Percentiles rank a stretch among this genome's conserved stretches.
These are phyloP conservation scores for Penicillium pancosmium DNA, from an alignment of 495 filamentous ascomycete species.

Conservation along the genomic window DNA sequence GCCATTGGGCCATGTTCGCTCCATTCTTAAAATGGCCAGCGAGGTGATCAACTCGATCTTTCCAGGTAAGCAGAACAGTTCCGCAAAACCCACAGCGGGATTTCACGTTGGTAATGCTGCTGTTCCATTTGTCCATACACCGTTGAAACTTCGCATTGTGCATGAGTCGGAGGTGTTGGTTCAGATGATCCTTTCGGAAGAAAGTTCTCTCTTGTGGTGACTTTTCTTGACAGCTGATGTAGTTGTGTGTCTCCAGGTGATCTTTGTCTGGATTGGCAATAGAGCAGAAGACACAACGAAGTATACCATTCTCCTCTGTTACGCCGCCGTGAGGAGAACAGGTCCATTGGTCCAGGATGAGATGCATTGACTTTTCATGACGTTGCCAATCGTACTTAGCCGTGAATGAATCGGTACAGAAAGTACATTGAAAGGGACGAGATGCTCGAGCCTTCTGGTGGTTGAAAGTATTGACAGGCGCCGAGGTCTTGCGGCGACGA, in stretches of 20 bases:
- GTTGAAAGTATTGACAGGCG: slow-evolving; percentile 46
- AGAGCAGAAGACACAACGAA: slow-evolving; percentile 74
- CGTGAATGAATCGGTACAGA: slow-evolving; percentile 85
- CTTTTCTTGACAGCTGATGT: slow-evolving; percentile 73
- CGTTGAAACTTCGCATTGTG: slow-evolving; percentile 71
- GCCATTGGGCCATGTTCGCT: slow-evolving; percentile 74
- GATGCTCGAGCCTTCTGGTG: slow-evolving; percentile 44
- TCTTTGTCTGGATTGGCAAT: slow-evolving; percentile 64
- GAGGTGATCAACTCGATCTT: slow-evolving; percentile 69
- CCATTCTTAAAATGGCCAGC: slow-evolving; percentile 76
- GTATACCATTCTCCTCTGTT: slow-evolving; percentile 38
- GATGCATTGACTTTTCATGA: slow-evolving; percentile 84
- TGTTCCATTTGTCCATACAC: slow-evolving; percentile 80
- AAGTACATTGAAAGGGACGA: slow-evolving; percentile 82
- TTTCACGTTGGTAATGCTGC: slow-evolving; percentile 66
- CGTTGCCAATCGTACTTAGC: slow-evolving; percentile 92
- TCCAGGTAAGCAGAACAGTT: slow-evolving; percentile 69
- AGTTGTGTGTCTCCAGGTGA: slow-evolving; percentile 77
- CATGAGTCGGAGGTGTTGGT: slow-evolving; percentile 81
- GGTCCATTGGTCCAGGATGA: slow-evolving; percentile 86
- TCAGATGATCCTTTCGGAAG: slow-evolving; percentile 86
- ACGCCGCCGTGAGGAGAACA: slow-evolving; percentile 65
- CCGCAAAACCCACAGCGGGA: slow-evolving; percentile 77
- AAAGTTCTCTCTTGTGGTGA: slow-evolving; percentile 74
- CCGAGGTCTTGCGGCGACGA: slow-evolving; percentile 62